Conservation (phyloP, 768 basidiomycete species). For the Termitomyces sp. region DNA sequence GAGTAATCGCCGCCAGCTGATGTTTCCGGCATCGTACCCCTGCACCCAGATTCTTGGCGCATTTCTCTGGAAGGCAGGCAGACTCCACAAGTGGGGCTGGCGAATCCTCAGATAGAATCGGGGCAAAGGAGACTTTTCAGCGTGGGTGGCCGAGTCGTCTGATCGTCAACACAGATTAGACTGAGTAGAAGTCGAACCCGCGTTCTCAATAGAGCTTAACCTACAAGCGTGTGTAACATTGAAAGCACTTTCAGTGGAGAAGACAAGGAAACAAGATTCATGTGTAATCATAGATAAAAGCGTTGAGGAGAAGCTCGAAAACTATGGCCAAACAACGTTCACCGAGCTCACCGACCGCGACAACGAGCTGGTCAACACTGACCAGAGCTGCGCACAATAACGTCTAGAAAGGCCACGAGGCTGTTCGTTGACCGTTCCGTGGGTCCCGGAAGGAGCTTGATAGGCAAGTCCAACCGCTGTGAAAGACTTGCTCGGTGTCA, state of each 20-base stretch:
- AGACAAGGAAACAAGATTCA: background rate
- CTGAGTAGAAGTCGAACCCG: no score
- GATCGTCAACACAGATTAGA: background rate
- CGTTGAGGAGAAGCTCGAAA: background rate
- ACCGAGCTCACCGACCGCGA: conserved; percentile 20
- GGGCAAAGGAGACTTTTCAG: background rate
- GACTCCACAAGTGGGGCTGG: background rate
- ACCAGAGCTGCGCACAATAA: background rate
- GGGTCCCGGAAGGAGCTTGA: background rate
- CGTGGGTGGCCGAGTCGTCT: background rate
- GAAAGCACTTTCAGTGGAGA: background rate
- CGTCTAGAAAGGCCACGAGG: background rate
- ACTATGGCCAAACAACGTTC: conserved; percentile 11
- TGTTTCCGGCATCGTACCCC: background rate
- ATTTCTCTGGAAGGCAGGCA: background rate
- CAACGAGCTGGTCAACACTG: conserved; percentile 9
- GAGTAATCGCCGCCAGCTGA: background rate
- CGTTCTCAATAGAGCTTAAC: background rate
- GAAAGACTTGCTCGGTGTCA: background rate
- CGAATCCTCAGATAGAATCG: background rate
- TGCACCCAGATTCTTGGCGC: background rate
- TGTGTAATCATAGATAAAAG: background rate
- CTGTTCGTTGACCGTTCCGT: background rate
- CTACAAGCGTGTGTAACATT: background rate
- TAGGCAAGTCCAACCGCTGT: background rate